Evolutionary conservation across 1,139 yeast species (phyloP).

Genomic region (Kurtzmaniella natalensis): DNA sequence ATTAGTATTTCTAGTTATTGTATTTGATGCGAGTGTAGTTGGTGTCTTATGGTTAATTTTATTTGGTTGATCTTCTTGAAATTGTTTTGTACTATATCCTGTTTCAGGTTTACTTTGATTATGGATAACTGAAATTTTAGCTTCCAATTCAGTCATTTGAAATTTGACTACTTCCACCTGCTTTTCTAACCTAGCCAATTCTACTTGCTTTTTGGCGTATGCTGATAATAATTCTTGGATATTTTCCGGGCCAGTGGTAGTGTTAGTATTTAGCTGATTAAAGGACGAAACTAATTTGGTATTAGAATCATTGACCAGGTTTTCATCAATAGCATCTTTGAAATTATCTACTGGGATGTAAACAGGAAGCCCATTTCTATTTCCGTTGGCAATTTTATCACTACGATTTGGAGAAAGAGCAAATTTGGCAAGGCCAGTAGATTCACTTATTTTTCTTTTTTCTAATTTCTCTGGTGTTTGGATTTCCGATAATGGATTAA

Average conservation of each 20-base stretch:
- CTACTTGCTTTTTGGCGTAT: conserved; percentile 20
- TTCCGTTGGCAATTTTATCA: conserved; percentile 5
- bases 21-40: too few relatives aligned
- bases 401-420: conserved; percentile 12
- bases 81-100: too few relatives aligned
- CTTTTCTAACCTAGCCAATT: conserved; percentile 21
- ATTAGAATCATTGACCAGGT: neutral
- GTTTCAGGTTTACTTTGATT: too few relatives aligned
- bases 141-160: conserved; percentile 26
- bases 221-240: conserved; percentile 12
- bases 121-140: conserved; percentile 15
- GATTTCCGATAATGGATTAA: neutral
- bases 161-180: conserved; percentile 19
- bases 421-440: conserved; percentile 19
- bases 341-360: conserved; percentile 12
- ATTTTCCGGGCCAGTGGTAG: conserved; percentile 1
- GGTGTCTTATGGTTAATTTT: neutral
- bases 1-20: too few relatives aligned
- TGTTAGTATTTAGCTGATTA: too few relatives aligned
- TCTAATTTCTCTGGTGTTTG: conserved; percentile 5
- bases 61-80: neutral
- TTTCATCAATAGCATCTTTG: neutral
- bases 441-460: conserved; percentile 15
- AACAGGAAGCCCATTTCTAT: conserved; percentile 13
- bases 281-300: neutral